phyloP scores from a whole-genome alignment of 2,329 filamentous ascomycete species.

The Colletotrichum chrysophilum region DNA sequence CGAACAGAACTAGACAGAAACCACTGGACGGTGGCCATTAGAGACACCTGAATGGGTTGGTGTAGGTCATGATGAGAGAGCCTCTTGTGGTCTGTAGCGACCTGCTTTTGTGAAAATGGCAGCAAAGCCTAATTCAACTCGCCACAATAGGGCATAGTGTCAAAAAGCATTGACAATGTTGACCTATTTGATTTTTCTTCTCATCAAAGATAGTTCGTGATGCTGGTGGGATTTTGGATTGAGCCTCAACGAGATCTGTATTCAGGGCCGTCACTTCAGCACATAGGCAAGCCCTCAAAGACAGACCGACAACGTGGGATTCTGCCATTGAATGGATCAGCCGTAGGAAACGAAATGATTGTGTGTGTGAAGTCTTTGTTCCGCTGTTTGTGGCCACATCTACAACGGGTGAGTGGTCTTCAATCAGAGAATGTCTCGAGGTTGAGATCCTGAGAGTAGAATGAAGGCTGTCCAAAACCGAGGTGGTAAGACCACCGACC shows the following conservation, averaged over 20 bases:
- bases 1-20: background rate
- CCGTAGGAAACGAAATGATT: background rate
- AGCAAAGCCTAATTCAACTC: background rate
- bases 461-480: background rate
- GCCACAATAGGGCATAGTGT: background rate
- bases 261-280: background rate
- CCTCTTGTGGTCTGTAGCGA: background rate
- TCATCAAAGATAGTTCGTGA: no score
- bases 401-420: background rate
- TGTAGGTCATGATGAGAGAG: background rate
- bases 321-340: background rate
- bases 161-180: background rate
- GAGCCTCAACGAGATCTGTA: background rate
- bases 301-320: rapidly evolving
- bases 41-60: background rate
- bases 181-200: background rate
- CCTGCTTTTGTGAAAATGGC: background rate
- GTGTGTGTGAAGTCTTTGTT: background rate
- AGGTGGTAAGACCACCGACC: background rate
- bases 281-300: background rate
- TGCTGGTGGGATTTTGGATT: background rate
- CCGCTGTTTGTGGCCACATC: background rate
- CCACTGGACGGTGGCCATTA: background rate
- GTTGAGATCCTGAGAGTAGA: background rate
- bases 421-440: background rate